Evolutionary conservation across 2,329 filamentous ascomycete species (phyloP).

Genomic region (Neonectria neomacrospora): DNA sequence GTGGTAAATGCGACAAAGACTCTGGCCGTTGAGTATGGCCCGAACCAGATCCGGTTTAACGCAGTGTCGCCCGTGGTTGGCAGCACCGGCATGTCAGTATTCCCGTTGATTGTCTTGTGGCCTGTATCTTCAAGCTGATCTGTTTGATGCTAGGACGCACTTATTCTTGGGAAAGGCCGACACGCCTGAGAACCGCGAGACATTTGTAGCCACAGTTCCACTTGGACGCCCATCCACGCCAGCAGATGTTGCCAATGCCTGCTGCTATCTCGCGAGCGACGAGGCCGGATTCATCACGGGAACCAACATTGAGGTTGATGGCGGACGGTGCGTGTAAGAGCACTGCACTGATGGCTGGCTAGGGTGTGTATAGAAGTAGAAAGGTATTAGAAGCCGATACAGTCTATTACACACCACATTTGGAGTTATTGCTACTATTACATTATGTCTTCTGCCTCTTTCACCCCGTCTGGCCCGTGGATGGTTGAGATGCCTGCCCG

Average conservation of each 20-base stretch:
- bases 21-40: slow-evolving; percentile 78
- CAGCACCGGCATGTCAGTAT: slow-evolving; percentile 67
- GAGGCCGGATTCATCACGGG: slow-evolving; percentile 79
- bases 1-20: slow-evolving; percentile 68
- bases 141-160: slow-evolving; percentile 48
- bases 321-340: slow-evolving; percentile 44
- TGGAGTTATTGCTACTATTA: not conserved
- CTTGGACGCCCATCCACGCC: slow-evolving; percentile 67
- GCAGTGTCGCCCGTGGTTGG: slow-evolving; percentile 76
- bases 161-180: slow-evolving; percentile 70
- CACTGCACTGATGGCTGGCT: not conserved
- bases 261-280: slow-evolving; percentile 75
- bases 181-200: slow-evolving; percentile 68
- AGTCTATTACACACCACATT: not conserved
- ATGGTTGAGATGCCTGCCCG: not conserved
- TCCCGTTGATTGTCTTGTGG: not conserved
- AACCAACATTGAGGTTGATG: slow-evolving; percentile 68
- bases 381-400: not conserved
- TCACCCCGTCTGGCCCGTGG: not conserved
- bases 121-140: not conserved
- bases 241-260: slow-evolving; percentile 76
- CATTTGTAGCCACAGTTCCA: slow-evolving; percentile 65
- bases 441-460: not conserved
- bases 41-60: slow-evolving; percentile 78
- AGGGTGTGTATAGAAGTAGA: not conserved